These are phyloP conservation scores for Globisporangium ultimum DNA, from an alignment of 352 stramenopile species.

Conservation along the genomic window DNA sequence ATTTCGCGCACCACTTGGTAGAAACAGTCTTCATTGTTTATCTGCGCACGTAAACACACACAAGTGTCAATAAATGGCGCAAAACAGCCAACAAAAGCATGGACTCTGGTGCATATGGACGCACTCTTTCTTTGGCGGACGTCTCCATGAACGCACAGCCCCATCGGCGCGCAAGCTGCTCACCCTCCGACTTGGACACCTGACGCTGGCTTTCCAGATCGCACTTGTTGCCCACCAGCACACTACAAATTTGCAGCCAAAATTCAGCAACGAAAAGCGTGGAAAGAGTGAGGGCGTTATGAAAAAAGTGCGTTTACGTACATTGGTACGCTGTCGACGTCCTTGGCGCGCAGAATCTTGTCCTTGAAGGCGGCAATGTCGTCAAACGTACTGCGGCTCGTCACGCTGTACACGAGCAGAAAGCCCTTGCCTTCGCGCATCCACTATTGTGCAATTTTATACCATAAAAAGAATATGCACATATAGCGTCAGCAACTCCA, in stretches of 20 bases:
- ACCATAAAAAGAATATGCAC: slow-evolving; percentile 1
- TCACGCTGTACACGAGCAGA: slow-evolving; percentile 88
- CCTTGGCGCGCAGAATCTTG: slow-evolving; percentile 88
- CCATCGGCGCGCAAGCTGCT: slow-evolving; percentile 68
- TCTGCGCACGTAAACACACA: slow-evolving; percentile 28
- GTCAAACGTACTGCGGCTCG: slow-evolving; percentile 88
- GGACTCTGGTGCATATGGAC: too few species aligned
- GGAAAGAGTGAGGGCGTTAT: background rate
- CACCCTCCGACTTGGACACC: slow-evolving; percentile 63
- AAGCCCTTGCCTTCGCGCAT: slow-evolving; percentile 92
- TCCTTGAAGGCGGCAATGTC: slow-evolving; percentile 88
- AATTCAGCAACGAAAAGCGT: too few species aligned
- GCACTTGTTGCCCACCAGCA: slow-evolving; percentile 89
- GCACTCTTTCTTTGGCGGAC: slow-evolving; percentile 84
- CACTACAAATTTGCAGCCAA: too few species aligned
- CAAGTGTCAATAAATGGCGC: slow-evolving; percentile 1
- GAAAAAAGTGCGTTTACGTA: slow-evolving; percentile 10
- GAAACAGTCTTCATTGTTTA: slow-evolving; percentile 90
- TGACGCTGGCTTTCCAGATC: slow-evolving; percentile 75
- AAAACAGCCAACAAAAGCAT: too few species aligned
- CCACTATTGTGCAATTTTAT: slow-evolving; percentile 37
- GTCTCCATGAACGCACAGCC: slow-evolving; percentile 88
- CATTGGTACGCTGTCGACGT: slow-evolving; percentile 85
- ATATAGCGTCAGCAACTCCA: background rate
- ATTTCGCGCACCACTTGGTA: slow-evolving; percentile 89